Percentiles rank a stretch among this genome's conserved stretches.
Conservation (phyloP, 805 yeast genomes). For the Komagataella pastoris region DNA sequence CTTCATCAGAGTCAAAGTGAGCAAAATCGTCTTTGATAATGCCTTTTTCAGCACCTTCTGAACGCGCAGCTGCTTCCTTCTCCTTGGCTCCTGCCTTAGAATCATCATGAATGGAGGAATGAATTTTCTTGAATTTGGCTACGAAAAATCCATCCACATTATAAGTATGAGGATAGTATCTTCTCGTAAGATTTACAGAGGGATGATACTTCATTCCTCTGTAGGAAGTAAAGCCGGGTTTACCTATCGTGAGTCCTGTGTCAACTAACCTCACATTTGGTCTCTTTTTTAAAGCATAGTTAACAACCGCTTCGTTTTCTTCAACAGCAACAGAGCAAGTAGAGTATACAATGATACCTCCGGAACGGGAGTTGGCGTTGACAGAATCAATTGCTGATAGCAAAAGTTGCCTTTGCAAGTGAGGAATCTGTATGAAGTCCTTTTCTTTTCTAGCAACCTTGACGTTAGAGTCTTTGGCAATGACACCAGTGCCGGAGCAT, state of each 20-base stretch:
- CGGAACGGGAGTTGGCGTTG: constrained; percentile 82
- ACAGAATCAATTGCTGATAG: constrained; percentile 96
- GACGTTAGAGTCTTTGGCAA: constrained; percentile 92
- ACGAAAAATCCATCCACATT: constrained; percentile 98
- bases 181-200: constrained; percentile 66
- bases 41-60: constrained; percentile 71
- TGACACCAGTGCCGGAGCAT: constrained; percentile 99
- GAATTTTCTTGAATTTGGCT: constrained; percentile 89
- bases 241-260: constrained; percentile 85
- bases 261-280: constrained; percentile 94
- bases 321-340: constrained; percentile 98
- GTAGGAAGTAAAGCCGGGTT: constrained; percentile 86
- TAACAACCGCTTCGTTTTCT: constrained; percentile 98
- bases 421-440: constrained; percentile 94
- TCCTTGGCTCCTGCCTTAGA: constrained; percentile 82
- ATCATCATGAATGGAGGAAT: constrained; percentile 73
- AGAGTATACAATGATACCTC: constrained; percentile 91
- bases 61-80: constrained; percentile 70
- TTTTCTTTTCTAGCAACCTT: constrained; percentile 89
- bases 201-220: constrained; percentile 87
- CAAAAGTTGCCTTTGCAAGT: constrained; percentile 85
- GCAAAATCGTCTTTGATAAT: constrained; percentile 82
- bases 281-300: constrained; percentile 89
- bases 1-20: constrained; percentile 63
- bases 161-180: constrained; percentile 97